Evolutionary conservation across 768 basidiomycete species (phyloP).

Genomic region (Mycena kentingensis): DNA sequence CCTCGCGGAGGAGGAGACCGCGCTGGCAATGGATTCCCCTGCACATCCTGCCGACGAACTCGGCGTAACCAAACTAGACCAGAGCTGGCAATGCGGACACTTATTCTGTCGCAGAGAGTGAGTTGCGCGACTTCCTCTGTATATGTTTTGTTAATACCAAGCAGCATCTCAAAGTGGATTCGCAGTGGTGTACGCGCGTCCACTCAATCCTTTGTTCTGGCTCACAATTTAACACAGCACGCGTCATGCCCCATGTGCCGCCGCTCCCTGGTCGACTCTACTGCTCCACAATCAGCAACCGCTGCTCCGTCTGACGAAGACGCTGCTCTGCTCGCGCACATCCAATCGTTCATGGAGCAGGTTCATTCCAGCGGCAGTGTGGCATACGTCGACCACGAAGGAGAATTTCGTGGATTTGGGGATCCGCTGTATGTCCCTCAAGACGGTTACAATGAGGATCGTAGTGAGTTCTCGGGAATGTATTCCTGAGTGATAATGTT

Average conservation of each 20-base stretch:
- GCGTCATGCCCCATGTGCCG: conserved; percentile 72
- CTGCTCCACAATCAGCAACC: conserved; percentile 12
- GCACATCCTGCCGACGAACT: conserved; percentile 68
- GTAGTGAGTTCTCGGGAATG: conserved; percentile 52
- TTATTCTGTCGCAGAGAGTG: conserved; percentile 85
- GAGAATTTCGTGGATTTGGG: conserved; percentile 20
- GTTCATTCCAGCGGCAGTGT: conserved; percentile 14
- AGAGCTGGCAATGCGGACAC: conserved; percentile 61
- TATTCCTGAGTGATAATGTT: conserved; percentile 46
- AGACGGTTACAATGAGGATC: conserved; percentile 25
- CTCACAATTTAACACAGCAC: conserved; percentile 41
- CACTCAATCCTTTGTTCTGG: neutral
- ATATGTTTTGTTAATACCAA: conserved; percentile 22
- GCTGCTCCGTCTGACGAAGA: conserved; percentile 4
- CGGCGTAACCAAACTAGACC: conserved; percentile 65
- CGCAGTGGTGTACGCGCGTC: conserved; percentile 48
- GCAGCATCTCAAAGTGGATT: conserved; percentile 68
- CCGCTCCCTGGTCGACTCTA: conserved; percentile 39
- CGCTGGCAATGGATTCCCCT: conserved; percentile 76
- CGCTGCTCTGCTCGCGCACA: conserved; percentile 9
- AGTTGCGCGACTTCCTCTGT: conserved; percentile 9
- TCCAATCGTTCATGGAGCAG: conserved; percentile 14
- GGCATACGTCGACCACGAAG: conserved; percentile 21
- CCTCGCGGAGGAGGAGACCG: conserved; percentile 74
- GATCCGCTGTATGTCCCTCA: conserved; percentile 14